Base-by-base conservation (phyloP, 805 yeast genomes). In the Starmerella ratchasimensis region DNA sequence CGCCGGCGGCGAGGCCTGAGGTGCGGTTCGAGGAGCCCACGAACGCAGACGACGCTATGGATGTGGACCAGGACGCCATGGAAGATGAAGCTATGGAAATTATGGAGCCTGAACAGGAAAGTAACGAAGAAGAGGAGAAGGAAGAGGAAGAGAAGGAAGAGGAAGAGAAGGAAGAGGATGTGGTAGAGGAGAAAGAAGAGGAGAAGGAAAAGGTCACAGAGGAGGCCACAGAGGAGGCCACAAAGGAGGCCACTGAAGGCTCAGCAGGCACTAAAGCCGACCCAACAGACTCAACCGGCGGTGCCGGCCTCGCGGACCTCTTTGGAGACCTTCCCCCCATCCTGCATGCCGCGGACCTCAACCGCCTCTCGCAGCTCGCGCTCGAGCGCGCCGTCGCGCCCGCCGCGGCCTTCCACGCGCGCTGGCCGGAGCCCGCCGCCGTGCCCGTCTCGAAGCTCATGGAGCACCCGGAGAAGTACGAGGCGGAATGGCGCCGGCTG, bases 371-470 rank as follows among this genome's bases (percentile, higher is more conserved):
- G 6, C 31, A 10, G 20, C 29, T 39, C 22, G 26, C 44, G 6
- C 41, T 50, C 15, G 36, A 43, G 20, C 9, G 22, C 4, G 41
- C 37, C 22, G 42, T 57, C 5, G 54, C 57, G 0, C 45, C 42
- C 18, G 34, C 41, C 18, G 39, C 46, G 4, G 7, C 40, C 5
- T 33, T 44, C 16, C 27, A 18, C 13, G 14, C 13, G 13, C 7
- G 17, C 10, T 18, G 16, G 21, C 49, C 46, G n/a, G 32, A 15
- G 19, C 33, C 37, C 19, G 28, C 20, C 15, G 41, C 48, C 3
- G 51, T 57, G 1, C 57, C 61, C 1, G 47, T 57, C 20, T 54
- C 60, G 14, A 50, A 50, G 34, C 52, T 57, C 25, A 35, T 58
- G 22, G 36, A 53, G 4, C 49, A 51, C 2, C 55, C 57, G 3